These are phyloP conservation scores for Hypoxylon fuscum DNA, from an alignment of 495 filamentous ascomycete species.

Conservation along the genomic window DNA sequence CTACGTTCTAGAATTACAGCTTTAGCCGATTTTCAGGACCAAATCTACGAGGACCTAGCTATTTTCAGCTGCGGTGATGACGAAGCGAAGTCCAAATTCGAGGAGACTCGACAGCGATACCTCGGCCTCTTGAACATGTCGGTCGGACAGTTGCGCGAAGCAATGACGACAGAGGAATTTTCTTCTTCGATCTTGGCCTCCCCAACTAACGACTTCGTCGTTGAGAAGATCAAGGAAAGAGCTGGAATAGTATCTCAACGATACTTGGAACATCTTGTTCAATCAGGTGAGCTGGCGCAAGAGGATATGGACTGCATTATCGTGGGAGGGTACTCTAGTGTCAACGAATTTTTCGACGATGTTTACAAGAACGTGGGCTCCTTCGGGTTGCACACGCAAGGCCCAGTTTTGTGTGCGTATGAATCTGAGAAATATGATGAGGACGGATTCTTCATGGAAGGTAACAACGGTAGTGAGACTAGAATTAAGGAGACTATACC, in stretches of 20 bases:
- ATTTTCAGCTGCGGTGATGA: neutral
- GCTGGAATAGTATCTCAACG: slow-evolving; percentile 5
- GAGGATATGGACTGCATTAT: slow-evolving; percentile 24
- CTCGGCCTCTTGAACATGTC: slow-evolving; percentile 13
- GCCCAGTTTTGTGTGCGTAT: neutral
- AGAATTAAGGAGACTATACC: too few species aligned
- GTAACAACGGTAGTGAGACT: neutral
- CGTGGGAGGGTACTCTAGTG: slow-evolving; percentile 4
- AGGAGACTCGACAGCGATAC: slow-evolving; percentile 3
- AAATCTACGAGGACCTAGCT: slow-evolving; percentile 1
- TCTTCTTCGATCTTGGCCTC: too few species aligned
- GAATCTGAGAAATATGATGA: slow-evolving; percentile 14
- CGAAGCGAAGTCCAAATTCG: neutral
- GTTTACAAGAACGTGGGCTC: neutral
- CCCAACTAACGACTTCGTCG: neutral
- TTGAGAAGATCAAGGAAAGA: slow-evolving; percentile 21
- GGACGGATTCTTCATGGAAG: slow-evolving; percentile 9
- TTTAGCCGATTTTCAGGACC: neutral
- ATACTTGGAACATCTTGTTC: slow-evolving; percentile 11
- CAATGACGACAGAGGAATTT: slow-evolving; percentile 12
- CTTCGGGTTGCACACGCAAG: neutral
- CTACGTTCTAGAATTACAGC: neutral
- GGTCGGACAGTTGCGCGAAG: slow-evolving; percentile 6
- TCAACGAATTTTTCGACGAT: slow-evolving; percentile 24
- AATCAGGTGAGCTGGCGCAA: neutral